A percentile compares a stretch with the other conserved stretches of the same genome.
Conservation (phyloP, 805 yeast species). For the Metschnikowia corniflorae region DNA sequence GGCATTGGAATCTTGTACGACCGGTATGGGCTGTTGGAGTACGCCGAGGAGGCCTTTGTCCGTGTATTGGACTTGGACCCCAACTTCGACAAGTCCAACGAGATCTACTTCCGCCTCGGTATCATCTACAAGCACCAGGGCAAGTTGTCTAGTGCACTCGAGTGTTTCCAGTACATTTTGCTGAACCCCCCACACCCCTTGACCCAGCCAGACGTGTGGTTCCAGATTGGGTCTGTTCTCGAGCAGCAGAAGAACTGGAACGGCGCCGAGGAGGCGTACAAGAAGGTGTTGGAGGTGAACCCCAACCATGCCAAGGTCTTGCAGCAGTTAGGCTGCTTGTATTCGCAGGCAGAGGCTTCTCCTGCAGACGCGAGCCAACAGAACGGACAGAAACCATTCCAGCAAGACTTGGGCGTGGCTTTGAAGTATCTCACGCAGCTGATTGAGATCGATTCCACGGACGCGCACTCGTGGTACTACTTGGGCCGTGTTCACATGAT, state of each 20-base stretch:
- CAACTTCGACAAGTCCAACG: constrained; percentile 91
- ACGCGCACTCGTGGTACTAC: constrained; percentile 97
- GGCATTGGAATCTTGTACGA: constrained; percentile 97
- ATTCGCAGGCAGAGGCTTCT: constrained; percentile 56
- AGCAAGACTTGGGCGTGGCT: constrained; percentile 77
- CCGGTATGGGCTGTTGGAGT: constrained; percentile 91
- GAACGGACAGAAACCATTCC: constrained; percentile 41
- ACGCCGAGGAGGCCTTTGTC: constrained; percentile 98
- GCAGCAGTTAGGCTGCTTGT: constrained; percentile 93
- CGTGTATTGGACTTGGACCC: constrained; percentile 95
- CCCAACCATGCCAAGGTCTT: constrained; percentile 95
- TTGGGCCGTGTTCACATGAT: constrained; percentile 97
- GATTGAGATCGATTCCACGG: constrained; percentile 81
- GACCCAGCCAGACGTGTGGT: constrained; percentile 97
- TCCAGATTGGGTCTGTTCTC: constrained; percentile 93
- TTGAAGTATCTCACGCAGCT: constrained; percentile 79
- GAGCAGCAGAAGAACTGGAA: constrained; percentile 91
- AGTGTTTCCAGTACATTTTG: constrained; percentile 90
- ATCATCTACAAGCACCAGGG: constrained; percentile 95
- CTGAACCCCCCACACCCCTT: constrained; percentile 92
- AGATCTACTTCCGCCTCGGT: constrained; percentile 93
- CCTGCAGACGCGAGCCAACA: constrained; percentile 21
- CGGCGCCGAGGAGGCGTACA: constrained; percentile 93
- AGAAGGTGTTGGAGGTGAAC: constrained; percentile 81
- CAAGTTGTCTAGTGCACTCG: constrained; percentile 80